A percentile compares a stretch with the other conserved stretches of the same genome.
Evolutionary conservation across 2,329 filamentous ascomycete genomes (phyloP).

Genomic region (Aureobasidium uvarum): DNA sequence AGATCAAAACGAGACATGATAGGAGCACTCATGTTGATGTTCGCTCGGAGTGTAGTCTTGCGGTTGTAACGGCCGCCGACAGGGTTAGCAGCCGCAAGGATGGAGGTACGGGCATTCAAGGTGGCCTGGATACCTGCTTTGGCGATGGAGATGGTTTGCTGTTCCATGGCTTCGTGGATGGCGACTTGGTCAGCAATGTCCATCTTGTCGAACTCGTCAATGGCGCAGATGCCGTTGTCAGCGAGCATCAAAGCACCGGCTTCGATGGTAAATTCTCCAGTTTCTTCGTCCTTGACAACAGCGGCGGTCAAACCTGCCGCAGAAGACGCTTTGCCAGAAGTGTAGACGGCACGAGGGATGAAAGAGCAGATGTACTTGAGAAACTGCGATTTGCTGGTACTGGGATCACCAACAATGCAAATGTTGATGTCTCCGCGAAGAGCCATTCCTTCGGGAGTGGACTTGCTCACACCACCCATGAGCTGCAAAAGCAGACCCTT

Average conservation of each 20-base stretch:
- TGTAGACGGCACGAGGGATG: slow-evolving; percentile 95
- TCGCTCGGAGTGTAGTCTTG: slow-evolving; percentile 86
- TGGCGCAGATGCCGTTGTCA: slow-evolving; percentile 94
- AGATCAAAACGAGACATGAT: slow-evolving; percentile 99
- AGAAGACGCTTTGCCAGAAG: slow-evolving; percentile 94
- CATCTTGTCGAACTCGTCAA: slow-evolving; percentile 99
- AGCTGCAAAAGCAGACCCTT: slow-evolving; percentile 92
- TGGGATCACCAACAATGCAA: slow-evolving; percentile 95
- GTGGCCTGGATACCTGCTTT: slow-evolving; percentile 99
- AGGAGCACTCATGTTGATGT: slow-evolving; percentile 97
- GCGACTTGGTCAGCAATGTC: slow-evolving; percentile 95
- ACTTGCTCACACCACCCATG: slow-evolving; percentile 92
- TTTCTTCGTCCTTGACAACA: slow-evolving; percentile 97
- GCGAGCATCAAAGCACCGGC: slow-evolving; percentile 97
- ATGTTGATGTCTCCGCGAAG: slow-evolving; percentile 98
- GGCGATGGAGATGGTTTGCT: slow-evolving; percentile 98
- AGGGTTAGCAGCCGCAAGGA: slow-evolving; percentile 93
- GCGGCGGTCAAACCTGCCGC: slow-evolving; percentile 96
- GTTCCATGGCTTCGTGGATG: slow-evolving; percentile 99
- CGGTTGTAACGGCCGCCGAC: slow-evolving; percentile 96
- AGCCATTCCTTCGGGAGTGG: slow-evolving; percentile 90
- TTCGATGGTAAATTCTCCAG: slow-evolving; percentile 97
- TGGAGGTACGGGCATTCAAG: slow-evolving; percentile 90
- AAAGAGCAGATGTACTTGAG: slow-evolving; percentile 97
- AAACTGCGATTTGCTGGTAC: slow-evolving; percentile 96